phyloP scores from a whole-genome alignment of 768 basidiomycete genomes.

The Asterophora lycoperdoides region DNA sequence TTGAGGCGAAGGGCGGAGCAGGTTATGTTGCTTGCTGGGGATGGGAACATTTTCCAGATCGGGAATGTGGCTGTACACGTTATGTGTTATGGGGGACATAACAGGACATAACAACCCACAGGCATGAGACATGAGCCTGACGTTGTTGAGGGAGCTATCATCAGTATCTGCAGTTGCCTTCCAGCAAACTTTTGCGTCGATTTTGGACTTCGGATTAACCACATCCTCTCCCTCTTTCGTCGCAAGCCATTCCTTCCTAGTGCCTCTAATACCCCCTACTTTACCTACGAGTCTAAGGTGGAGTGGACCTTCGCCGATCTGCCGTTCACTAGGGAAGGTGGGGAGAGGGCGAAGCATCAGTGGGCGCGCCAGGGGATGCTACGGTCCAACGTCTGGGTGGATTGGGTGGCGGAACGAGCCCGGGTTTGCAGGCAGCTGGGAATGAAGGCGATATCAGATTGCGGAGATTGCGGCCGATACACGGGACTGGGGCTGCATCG shows the following conservation, averaged over 20 bases:
- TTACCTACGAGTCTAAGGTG: slow-evolving; percentile 29
- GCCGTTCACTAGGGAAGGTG: slow-evolving; percentile 42
- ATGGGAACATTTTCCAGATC: too few species aligned
- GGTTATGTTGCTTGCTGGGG: too few species aligned
- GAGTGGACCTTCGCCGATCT: slow-evolving; percentile 27
- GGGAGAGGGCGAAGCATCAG: slow-evolving; percentile 28
- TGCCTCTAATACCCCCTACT: slow-evolving; percentile 26
- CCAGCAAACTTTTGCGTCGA: slow-evolving; percentile 51
- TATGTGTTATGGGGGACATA: too few species aligned
- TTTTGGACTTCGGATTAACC: slow-evolving; percentile 59
- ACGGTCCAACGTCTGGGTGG: slow-evolving; percentile 23
- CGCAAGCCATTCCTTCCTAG: slow-evolving; percentile 26
- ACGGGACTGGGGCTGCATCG: not conserved
- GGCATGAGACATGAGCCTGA: too few species aligned
- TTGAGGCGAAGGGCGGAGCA: too few species aligned
- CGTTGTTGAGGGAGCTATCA: slow-evolving; percentile 43
- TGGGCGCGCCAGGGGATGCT: slow-evolving; percentile 43
- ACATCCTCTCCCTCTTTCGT: slow-evolving; percentile 45
- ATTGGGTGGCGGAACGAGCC: not conserved
- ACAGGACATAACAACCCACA: too few species aligned
- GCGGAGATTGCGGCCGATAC: not conserved
- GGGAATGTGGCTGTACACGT: too few species aligned
- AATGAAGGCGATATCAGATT: not conserved
- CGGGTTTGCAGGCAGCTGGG: not conserved
- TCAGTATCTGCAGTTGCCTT: slow-evolving; percentile 46